phyloP scores from a whole-genome alignment of 352 stramenopile genomes.

The Phytopythium sindhum region DNA sequence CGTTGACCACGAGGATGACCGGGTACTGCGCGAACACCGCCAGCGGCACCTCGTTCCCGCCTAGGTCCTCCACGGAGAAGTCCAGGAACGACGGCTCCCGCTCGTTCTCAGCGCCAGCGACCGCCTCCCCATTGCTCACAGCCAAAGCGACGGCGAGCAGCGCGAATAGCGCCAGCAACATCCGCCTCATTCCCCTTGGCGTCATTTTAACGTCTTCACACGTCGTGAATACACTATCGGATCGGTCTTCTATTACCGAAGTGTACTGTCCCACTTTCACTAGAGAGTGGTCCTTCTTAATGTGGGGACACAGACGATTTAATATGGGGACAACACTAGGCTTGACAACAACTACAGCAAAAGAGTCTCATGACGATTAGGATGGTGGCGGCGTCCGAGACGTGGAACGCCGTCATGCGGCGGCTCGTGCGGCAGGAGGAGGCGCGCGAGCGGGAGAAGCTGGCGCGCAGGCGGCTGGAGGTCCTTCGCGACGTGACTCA shows the following conservation, averaged over 20 bases:
- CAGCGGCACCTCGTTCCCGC: constrained; percentile 42
- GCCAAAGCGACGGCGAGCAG: background rate
- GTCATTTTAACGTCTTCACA: no score
- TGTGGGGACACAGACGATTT: no score
- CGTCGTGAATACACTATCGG: no score
- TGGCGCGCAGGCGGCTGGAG: constrained; percentile 22
- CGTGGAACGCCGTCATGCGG: constrained; percentile 28
- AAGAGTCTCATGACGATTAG: no score
- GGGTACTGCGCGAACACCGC: constrained; percentile 43
- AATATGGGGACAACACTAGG: no score
- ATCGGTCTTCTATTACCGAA: no score
- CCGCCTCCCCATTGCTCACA: background rate
- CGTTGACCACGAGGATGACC: constrained; percentile 80
- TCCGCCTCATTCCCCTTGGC: background rate
- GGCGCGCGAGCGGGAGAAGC: constrained; percentile 28
- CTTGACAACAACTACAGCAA: no score
- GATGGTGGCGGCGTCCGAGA: background rate
- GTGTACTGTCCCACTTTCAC: no score
- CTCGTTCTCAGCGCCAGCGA: background rate
- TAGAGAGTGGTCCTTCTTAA: no score
- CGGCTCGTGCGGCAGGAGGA: constrained; percentile 33
- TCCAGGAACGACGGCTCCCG: constrained; percentile 42
- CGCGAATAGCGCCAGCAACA: background rate
- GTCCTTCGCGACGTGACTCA: constrained; percentile 19
- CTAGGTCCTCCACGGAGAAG: constrained; percentile 54